Conservation (phyloP, 345 rosid species). For the Syzygium grande region DNA sequence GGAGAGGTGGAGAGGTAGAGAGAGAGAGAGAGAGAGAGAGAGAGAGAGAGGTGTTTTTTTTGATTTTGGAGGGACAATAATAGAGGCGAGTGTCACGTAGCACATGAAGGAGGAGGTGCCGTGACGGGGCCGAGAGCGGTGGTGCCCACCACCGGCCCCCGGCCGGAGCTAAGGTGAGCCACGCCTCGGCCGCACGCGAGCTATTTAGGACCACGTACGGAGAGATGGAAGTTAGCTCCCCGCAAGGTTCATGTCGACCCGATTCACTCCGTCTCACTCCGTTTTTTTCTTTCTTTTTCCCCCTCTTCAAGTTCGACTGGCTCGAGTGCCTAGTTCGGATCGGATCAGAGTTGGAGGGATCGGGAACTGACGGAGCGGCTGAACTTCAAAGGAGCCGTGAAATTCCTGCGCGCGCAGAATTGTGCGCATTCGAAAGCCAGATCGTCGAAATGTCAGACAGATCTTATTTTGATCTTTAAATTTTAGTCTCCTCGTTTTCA, state of each 20-base stretch:
- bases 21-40: background rate
- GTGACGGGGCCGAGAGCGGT: background rate
- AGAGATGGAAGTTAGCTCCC: background rate
- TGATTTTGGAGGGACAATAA: slow-evolving; percentile 19
- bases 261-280: background rate
- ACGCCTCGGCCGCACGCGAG: background rate
- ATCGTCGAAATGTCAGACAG: background rate
- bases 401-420: background rate
- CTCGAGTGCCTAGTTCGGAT: background rate
- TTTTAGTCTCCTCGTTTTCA: background rate
- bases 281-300: too few relatives aligned
- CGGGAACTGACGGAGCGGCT: background rate
- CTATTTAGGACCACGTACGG: background rate
- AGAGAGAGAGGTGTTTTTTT: background rate
- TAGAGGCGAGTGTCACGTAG: slow-evolving; percentile 16
- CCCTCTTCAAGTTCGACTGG: background rate
- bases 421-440: background rate
- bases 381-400: background rate
- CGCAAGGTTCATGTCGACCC: too few relatives aligned
- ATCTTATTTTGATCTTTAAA: background rate
- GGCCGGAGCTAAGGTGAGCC: background rate
- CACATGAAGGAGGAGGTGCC: slow-evolving; percentile 13
- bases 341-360: background rate
- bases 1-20: background rate
- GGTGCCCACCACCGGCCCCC: background rate